Base-by-base conservation (phyloP, 768 basidiomycete genomes). In the Amyloporia xantha region DNA sequence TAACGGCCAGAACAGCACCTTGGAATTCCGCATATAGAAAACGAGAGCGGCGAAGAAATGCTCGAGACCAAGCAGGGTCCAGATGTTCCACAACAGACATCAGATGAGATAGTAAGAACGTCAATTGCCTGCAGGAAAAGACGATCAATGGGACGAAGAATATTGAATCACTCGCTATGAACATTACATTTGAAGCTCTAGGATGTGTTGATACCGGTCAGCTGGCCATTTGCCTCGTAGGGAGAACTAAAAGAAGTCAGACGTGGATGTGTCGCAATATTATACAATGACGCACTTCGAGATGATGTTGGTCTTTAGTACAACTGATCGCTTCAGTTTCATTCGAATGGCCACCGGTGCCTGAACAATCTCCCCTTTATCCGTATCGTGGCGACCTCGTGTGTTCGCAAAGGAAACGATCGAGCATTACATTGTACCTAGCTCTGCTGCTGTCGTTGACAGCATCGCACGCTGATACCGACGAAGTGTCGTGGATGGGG, bases 1-100 rank as follows among this genome's bases (percentile, higher is more conserved):
- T 81, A 5, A 92, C 86, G 10, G 90, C 86, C 3, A 93, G 71
- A 6, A 91, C 73, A 48, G 91, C 90, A 1, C 91, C 91, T 53
- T 92, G 82, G 56, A 93, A 93, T 54, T 82, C 79, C 0, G 83
- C 73, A 59, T 92, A 88, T 28, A 82, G 68, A 51, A 94, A 76
- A 10, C 87, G 72, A 0, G 88, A 87, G 26, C 90, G 70, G 17
- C 76, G 75, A n/a, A 93, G 72, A 54, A 92, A 81, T 0, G 90
- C 90, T 10, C 74, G 72, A 1, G 83, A 73, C 91, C 91, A 94
- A 10, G 80, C 73, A 2, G 81, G 79, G 41, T 91, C 85, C 42
- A 93, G 70, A 51, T 82, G 77, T 38, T 79, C 76, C 7, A 89
- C 66, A 11, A 88, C 77, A 5, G 86, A 87, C 67, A 83, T 73